These are phyloP conservation scores for Epichloe sylvatica DNA, from an alignment of 2,329 filamentous ascomycete species.

Conservation along the genomic window DNA sequence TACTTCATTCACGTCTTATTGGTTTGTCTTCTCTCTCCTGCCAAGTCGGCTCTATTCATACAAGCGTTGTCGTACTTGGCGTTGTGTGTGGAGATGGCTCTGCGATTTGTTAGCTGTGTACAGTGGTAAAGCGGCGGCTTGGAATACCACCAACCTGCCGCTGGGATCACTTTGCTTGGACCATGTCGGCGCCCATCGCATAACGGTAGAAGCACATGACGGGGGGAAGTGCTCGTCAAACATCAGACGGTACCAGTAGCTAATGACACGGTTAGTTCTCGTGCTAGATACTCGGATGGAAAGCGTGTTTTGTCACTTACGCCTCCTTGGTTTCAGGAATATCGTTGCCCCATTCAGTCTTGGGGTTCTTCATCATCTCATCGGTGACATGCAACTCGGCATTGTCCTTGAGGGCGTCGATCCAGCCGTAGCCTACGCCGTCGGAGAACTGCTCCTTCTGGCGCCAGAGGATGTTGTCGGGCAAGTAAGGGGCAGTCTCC, in stretches of 20 bases:
- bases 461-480: conserved; percentile 88
- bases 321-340: conserved; percentile 95
- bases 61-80: conserved; percentile 51
- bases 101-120: conserved; percentile 21
- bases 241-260: conserved; percentile 96
- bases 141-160: conserved; percentile 48
- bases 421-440: conserved; percentile 98
- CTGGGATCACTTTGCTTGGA: conserved; percentile 91
- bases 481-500: conserved; percentile 71
- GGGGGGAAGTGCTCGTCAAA: conserved; percentile 94
- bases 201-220: conserved; percentile 80
- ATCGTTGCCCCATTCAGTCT: conserved; percentile 87
- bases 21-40: neutral
- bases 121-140: neutral
- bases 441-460: conserved; percentile 99
- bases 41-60: conserved; percentile 13
- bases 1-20: neutral
- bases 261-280: conserved; percentile 15
- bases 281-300: neutral
- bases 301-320: conserved; percentile 29
- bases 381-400: conserved; percentile 83
- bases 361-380: conserved; percentile 97
- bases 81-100: conserved; percentile 63
- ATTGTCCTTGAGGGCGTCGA: conserved; percentile 90
- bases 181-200: conserved; percentile 96